These are phyloP conservation scores for Apiotrichum akiyoshidainum DNA, from an alignment of 1,284 basidiomycete species.

Conservation along the genomic window DNA sequence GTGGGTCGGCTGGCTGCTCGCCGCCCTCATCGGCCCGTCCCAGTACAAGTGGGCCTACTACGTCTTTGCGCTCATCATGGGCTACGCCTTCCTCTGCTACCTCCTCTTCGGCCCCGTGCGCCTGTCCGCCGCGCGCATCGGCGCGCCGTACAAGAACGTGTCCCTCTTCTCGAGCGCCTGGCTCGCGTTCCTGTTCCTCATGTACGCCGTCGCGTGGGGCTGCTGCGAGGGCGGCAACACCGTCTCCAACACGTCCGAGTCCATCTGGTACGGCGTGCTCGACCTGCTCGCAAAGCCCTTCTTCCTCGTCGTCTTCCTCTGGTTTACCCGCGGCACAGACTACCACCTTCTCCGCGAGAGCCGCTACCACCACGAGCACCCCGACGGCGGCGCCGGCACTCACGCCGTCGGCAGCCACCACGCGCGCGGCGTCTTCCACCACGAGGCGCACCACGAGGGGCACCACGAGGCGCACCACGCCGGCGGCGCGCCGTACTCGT, in stretches of 20 bases:
- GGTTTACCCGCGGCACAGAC: slow-evolving; percentile 28
- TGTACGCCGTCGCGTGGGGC: slow-evolving; percentile 56
- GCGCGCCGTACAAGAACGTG: slow-evolving; percentile 49
- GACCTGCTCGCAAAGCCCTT: slow-evolving; percentile 59
- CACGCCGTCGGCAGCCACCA: not conserved
- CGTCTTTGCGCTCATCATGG: slow-evolving; percentile 52
- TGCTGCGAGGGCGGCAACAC: slow-evolving; percentile 52
- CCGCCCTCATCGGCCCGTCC: slow-evolving; percentile 53
- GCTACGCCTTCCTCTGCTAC: slow-evolving; percentile 57
- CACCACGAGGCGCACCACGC: too few relatives aligned
- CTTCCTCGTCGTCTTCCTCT: slow-evolving; percentile 25
- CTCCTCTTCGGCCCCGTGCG: slow-evolving; percentile 45
- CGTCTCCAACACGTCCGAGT: slow-evolving; percentile 45
- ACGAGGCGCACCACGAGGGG: slow-evolving; percentile 27
- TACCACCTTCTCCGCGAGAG: slow-evolving; percentile 30
- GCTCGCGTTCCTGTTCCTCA: slow-evolving; percentile 56
- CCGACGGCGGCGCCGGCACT: slow-evolving; percentile 18
- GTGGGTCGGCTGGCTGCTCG: slow-evolving; percentile 58
- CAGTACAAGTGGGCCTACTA: slow-evolving; percentile 58
- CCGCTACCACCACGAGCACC: slow-evolving; percentile 27
- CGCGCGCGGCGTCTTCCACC: not conserved
- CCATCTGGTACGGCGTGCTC: slow-evolving; percentile 61
- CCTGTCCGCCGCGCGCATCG: slow-evolving; percentile 27
- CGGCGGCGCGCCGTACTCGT: too few relatives aligned
- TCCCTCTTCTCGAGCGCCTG: slow-evolving; percentile 27